A percentile compares a stretch with the other conserved stretches of the same genome.
Conservation (phyloP, 768 basidiomycete species). For the Tulasnella sp. region DNA sequence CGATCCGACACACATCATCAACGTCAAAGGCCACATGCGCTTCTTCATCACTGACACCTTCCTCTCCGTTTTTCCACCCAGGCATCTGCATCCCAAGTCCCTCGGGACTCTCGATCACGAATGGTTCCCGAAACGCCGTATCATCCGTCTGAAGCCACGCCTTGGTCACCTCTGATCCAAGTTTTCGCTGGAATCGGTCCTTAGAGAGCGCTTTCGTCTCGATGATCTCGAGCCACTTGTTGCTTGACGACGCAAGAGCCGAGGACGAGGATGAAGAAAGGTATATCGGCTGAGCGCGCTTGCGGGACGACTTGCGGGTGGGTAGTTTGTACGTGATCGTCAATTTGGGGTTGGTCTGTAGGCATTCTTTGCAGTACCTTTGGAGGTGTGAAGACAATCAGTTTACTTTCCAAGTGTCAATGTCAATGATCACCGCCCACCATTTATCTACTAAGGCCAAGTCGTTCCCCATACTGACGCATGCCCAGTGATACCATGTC, state of each 20-base stretch:
- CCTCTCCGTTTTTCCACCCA: background rate
- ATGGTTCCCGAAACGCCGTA: constrained; percentile 67
- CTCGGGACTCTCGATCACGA: constrained; percentile 65
- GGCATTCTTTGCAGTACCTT: constrained; percentile 64
- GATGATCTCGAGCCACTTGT: constrained; percentile 58
- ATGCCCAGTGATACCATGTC: constrained; percentile 76
- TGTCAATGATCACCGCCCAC: constrained; percentile 32
- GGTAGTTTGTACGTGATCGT: constrained; percentile 65
- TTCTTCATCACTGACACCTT: no score
- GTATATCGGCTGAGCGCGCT: constrained; percentile 52
- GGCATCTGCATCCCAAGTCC: constrained; percentile 92
- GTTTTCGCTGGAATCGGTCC: constrained; percentile 55
- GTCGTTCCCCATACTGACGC: constrained; percentile 55
- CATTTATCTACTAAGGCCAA: constrained; percentile 67
- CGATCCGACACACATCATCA: constrained; percentile 62
- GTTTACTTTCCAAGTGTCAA: constrained; percentile 12
- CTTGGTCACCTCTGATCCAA: constrained; percentile 51
- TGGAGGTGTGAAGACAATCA: background rate
- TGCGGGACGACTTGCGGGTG: constrained; percentile 66
- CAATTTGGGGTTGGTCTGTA: constrained; percentile 46
- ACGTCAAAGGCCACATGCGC: constrained; percentile 49
- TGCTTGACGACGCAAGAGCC: constrained; percentile 33
- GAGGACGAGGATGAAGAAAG: background rate
- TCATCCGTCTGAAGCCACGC: constrained; percentile 68
- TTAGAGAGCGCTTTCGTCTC: constrained; percentile 52